A percentile compares a stretch with the other conserved stretches of the same genome.
Evolutionary conservation across 2,329 filamentous ascomycete species (phyloP).

Genomic region (Neopestalotiopsis clavispora): DNA sequence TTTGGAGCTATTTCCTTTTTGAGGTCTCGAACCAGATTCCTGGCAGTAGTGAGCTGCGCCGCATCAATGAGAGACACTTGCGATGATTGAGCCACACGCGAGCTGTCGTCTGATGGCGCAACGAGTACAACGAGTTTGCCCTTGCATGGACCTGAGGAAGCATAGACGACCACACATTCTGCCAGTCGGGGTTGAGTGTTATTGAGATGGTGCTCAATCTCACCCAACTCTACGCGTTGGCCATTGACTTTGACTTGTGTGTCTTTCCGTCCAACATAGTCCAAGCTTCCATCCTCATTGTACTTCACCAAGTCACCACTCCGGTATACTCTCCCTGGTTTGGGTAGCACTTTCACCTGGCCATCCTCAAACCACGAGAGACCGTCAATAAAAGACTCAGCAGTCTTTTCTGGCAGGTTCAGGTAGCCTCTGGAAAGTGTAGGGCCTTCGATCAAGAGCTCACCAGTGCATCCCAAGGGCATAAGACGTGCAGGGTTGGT

Average conservation of each 20-base stretch:
- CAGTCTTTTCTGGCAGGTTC: background rate
- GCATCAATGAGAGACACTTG: conserved; percentile 29
- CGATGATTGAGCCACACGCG: conserved; percentile 18
- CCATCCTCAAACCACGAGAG: conserved; percentile 20
- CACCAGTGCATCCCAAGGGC: conserved; percentile 7
- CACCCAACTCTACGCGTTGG: conserved; percentile 43
- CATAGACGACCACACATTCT: conserved; percentile 12
- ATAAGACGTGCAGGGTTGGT: background rate
- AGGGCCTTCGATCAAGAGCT: conserved; percentile 12
- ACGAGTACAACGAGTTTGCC: conserved; percentile 27
- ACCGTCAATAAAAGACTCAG: conserved; percentile 7
- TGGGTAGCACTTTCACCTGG: background rate
- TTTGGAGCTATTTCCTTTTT: conserved; percentile 1
- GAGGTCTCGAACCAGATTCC: background rate
- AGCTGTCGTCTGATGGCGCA: conserved; percentile 30
- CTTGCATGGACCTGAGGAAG: conserved; percentile 23
- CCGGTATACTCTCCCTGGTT: background rate
- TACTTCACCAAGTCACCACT: conserved; percentile 9
- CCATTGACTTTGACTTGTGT: conserved; percentile 8
- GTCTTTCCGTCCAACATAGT: conserved; percentile 15
- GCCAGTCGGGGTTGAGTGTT: conserved; percentile 1
- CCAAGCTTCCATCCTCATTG: conserved; percentile 8
- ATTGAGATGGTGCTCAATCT: conserved; percentile 20
- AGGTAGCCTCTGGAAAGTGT: conserved; percentile 12
- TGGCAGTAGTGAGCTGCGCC: conserved; percentile 26